These are phyloP conservation scores for Hymenoscyphus scutula DNA, from an alignment of 2,329 filamentous ascomycete species.

Conservation along the genomic window DNA sequence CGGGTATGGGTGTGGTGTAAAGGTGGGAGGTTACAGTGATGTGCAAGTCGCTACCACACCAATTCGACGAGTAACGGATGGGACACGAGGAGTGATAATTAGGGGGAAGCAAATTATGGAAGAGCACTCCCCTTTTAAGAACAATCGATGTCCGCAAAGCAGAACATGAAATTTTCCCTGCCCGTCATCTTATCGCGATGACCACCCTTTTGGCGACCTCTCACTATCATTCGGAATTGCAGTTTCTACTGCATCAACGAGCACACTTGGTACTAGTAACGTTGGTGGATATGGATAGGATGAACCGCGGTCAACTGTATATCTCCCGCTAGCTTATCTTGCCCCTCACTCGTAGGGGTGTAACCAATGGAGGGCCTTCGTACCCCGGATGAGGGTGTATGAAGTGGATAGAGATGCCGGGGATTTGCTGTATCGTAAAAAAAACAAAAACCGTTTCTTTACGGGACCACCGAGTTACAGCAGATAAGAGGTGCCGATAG, in stretches of 20 bases:
- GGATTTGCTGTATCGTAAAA: slow-evolving; percentile 3
- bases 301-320: background rate
- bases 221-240: background rate
- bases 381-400: background rate
- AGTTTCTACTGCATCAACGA: background rate
- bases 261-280: background rate
- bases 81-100: background rate
- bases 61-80: background rate
- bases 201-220: background rate
- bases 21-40: background rate
- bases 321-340: background rate
- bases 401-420: background rate
- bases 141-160: background rate
- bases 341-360: background rate
- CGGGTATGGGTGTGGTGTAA: background rate
- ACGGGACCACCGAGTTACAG: background rate
- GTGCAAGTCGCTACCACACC: background rate
- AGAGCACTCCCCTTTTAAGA: background rate
- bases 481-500: background rate
- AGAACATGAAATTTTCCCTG: background rate
- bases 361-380: background rate
- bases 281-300: slow-evolving; percentile 1
- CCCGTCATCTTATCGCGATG: background rate
- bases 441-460: background rate
- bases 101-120: background rate